Base-by-base conservation (phyloP, 1,139 yeast species). In the Yamadazyma oceani region DNA sequence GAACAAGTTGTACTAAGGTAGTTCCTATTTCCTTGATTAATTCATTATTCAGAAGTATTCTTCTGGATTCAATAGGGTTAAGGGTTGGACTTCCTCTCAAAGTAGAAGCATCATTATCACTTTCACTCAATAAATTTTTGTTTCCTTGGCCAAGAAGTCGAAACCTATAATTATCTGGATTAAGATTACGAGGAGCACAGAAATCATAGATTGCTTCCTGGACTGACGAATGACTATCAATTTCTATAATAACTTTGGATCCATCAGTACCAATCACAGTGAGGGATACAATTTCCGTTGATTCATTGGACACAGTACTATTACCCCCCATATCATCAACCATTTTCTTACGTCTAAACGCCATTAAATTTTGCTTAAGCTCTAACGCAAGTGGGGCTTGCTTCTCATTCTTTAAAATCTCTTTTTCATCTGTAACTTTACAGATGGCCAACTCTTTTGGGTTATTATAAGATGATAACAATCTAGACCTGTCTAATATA, bases 401-500 rank as follows among this genome's bases (percentile, higher is more conserved):
- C 60, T 70, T 67, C 26, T 56, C 66, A 42, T 66, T 64, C 38
- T 46, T 57, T 30, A 39, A 49, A 44, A 52, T 66, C 65, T 69
- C 75, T 4, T 44, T 45, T 2, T 55, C 56, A 17, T 63, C 64
- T 3, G 54, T 43, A 3, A 80, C 79, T 42, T 56, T 61, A 42
- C 83, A 74, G 7, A 85, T 52, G 0, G 84, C 86, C 35, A 85
- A 69, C 41, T 82, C 89, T 43, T 72, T 78, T n/a, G 84, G 83
- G 39, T 58, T 60, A 33, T 83, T 82, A 50, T 83, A 80, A 0
- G 85, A 73, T 3, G 75, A 61, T 25, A 83, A 62, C 4, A 61
- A 46, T 39, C 84, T 67, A 0, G 73, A 65, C 46, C 90, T 63
- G 34, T 78, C 84, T 38, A 85, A 62, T 3, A 81, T 69, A 3